A percentile compares a stretch with the other conserved stretches of the same genome.
These are phyloP conservation scores for Escovopsis sp. DNA, from an alignment of 2,329 filamentous ascomycete genomes.

Conservation along the genomic window DNA sequence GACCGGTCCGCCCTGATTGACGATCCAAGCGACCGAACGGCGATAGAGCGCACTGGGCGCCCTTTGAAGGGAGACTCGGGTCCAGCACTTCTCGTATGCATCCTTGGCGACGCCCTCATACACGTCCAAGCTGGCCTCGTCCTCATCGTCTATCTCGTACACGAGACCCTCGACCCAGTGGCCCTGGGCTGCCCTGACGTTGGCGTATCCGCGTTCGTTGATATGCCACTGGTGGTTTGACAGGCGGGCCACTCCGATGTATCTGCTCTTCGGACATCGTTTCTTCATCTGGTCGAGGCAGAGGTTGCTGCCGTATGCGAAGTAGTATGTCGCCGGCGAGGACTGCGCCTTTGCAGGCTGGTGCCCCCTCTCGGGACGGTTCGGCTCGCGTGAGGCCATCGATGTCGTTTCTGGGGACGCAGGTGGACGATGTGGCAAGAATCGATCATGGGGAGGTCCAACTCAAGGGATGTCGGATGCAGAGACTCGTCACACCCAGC, in stretches of 20 bases:
- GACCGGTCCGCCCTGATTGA: constrained; percentile 19
- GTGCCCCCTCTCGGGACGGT: constrained; percentile 4
- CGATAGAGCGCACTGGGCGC: constrained; percentile 19
- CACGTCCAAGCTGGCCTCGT: constrained; percentile 24
- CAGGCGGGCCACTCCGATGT: constrained; percentile 24
- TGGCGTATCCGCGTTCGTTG: constrained; percentile 31
- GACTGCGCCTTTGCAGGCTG: constrained; percentile 7
- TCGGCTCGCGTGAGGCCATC: constrained; percentile 2
- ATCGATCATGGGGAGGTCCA: not conserved
- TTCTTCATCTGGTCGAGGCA: constrained; percentile 28
- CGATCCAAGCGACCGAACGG: constrained; percentile 22
- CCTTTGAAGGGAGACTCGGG: constrained; percentile 18
- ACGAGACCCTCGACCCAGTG: constrained; percentile 25
- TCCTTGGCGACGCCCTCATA: constrained; percentile 25
- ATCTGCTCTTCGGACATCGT: constrained; percentile 25
- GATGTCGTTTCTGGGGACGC: not conserved
- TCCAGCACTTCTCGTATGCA: constrained; percentile 21
- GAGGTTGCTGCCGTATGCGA: constrained; percentile 32
- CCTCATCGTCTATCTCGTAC: constrained; percentile 21
- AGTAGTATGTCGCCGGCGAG: constrained; percentile 22
- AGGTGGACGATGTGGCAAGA: not conserved
- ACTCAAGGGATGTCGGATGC: not conserved
- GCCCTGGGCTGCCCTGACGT: constrained; percentile 20
- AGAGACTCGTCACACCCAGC: not conserved
- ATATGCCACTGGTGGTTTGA: constrained; percentile 27